A percentile compares a stretch with the other conserved stretches of the same genome.
Conservation (phyloP, 2,329 filamentous ascomycete genomes). For the Fusarium clavum region DNA sequence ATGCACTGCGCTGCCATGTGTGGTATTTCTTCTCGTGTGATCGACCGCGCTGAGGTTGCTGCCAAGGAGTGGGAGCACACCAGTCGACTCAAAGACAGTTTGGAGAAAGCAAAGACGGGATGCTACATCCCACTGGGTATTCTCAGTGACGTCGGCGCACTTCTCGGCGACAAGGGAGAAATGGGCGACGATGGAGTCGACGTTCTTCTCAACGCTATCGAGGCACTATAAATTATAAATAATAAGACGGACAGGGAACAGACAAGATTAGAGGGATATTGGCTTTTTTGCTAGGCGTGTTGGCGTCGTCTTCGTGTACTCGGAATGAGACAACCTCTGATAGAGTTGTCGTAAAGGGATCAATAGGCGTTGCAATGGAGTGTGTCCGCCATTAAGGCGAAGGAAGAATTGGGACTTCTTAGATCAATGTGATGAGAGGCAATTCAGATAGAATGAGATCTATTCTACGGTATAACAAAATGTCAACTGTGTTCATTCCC, state of each 20-base stretch:
- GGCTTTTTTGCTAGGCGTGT: conserved; percentile 28
- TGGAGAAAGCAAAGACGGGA: conserved; percentile 82
- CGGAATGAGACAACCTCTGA: conserved; percentile 18
- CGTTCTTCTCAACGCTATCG: conserved; percentile 71
- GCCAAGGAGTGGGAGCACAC: conserved; percentile 97
- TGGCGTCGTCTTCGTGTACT: conserved; percentile 33
- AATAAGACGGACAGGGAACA: not conserved
- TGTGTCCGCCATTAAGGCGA: conserved; percentile 1
- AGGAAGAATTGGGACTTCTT: not conserved
- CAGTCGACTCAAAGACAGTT: conserved; percentile 85
- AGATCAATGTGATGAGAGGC: not conserved
- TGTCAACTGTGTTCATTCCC: not conserved
- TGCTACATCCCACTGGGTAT: conserved; percentile 87
- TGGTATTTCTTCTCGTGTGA: conserved; percentile 84
- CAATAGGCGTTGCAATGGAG: conserved; percentile 34
- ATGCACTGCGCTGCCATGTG: conserved; percentile 99
- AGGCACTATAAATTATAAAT: conserved; percentile 55
- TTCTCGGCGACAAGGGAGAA: conserved; percentile 71
- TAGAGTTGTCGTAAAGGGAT: conserved; percentile 30
- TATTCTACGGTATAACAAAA: not conserved
- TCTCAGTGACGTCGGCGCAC: conserved; percentile 86
- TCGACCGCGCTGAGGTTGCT: conserved; percentile 87
- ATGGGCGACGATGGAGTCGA: conserved; percentile 65
- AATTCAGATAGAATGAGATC: not conserved
- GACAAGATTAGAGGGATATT: not conserved